Evolutionary conservation across 2,329 filamentous ascomycete species (phyloP).

Genomic region (Aspergillus eucalypticola): DNA sequence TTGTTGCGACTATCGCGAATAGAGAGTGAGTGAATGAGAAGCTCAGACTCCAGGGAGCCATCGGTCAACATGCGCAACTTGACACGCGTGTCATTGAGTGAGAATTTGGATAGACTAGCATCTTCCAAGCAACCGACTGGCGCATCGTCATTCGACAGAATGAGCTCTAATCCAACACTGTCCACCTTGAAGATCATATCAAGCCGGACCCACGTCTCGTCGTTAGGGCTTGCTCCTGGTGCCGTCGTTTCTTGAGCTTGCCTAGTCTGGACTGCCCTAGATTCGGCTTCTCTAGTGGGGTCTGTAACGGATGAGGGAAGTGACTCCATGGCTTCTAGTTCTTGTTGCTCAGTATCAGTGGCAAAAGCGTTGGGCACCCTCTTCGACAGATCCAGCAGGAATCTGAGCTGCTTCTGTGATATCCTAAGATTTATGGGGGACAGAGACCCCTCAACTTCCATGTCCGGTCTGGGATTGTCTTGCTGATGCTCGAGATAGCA

Average conservation of each 20-base stretch:
- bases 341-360: constrained; percentile 68
- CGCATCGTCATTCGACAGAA: constrained; percentile 71
- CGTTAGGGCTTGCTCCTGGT: constrained; percentile 69
- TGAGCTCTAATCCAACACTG: constrained; percentile 83
- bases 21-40: constrained; percentile 90
- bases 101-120: constrained; percentile 89
- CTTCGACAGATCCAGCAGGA: constrained; percentile 80
- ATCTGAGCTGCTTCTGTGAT: constrained; percentile 87
- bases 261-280: constrained; percentile 53
- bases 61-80: constrained; percentile 94
- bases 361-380: constrained; percentile 87
- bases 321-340: constrained; percentile 73
- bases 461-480: constrained; percentile 78
- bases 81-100: constrained; percentile 85
- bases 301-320: constrained; percentile 60
- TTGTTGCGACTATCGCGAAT: constrained; percentile 87
- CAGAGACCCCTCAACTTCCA: constrained; percentile 88
- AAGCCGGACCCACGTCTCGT: constrained; percentile 84
- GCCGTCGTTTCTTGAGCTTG: constrained; percentile 54
- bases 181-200: constrained; percentile 89
- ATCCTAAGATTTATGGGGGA: constrained; percentile 88
- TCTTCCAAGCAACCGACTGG: constrained; percentile 77
- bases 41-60: constrained; percentile 85
- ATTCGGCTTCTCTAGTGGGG: constrained; percentile 51
- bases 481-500: constrained; percentile 84